Evolutionary conservation across 208 protist genomes (phyloP).

Genomic region (Trypanosoma lewisi): DNA sequence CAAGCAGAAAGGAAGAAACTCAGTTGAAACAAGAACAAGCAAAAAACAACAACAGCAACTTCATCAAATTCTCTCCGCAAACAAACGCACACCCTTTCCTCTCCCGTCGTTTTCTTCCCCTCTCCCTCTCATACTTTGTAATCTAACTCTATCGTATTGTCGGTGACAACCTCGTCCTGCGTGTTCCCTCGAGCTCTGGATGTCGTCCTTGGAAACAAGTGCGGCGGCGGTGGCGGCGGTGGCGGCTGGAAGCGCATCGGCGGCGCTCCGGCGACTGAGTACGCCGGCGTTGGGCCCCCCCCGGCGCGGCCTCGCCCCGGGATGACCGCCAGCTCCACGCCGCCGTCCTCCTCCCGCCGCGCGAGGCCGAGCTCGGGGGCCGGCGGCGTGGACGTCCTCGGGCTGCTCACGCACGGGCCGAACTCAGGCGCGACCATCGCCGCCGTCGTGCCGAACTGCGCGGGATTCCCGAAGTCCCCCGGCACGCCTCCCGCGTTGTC

Average conservation of each 20-base stretch:
- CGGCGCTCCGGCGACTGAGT: not conserved
- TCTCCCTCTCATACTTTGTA: not conserved
- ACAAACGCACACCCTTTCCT: not conserved
- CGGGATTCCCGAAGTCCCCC: not conserved
- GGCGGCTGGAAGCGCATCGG: not conserved
- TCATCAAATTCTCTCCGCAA: not conserved
- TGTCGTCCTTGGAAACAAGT: too few species aligned
- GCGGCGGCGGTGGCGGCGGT: not conserved
- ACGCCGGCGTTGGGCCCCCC: conserved; percentile 75
- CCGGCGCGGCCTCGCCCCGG: conserved; percentile 90
- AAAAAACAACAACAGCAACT: too few species aligned
- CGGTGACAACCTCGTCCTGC: not conserved
- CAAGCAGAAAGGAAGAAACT: too few species aligned
- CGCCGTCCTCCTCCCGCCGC: conserved; percentile 48
- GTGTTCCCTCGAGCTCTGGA: not conserved
- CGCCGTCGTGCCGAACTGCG: not conserved
- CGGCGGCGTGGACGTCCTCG: conserved; percentile 64
- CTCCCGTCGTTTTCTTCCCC: too few species aligned
- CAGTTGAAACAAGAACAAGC: too few species aligned
- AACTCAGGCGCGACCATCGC: conserved; percentile 91
- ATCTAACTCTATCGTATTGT: not conserved
- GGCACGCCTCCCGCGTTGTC: conserved; percentile 86
- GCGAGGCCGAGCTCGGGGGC: not conserved
- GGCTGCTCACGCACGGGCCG: conserved; percentile 92
- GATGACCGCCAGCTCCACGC: conserved; percentile 89